Base-by-base conservation (phyloP, 768 basidiomycete species). In the Termitomyces sp. region DNA sequence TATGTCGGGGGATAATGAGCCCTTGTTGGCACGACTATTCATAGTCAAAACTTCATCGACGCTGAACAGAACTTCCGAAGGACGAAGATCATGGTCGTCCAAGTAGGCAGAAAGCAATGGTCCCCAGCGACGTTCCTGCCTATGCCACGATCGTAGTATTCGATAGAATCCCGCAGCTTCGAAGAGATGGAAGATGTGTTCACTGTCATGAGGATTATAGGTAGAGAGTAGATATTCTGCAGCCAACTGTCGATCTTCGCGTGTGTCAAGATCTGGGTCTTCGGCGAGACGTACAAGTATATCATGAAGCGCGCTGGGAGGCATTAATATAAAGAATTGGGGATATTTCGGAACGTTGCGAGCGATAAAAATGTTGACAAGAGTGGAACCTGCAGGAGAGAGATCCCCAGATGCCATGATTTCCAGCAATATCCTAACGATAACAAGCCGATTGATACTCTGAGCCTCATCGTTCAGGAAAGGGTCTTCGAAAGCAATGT, bases 281-380 rank as follows among this genome's bases (percentile, higher is more conserved):
- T 82, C 76, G 0, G 91, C 84, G 12, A 99, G 84, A 6, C 82
- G 82, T 56, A 89, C 76, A 49, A 99, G 81, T 63, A 98, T 84
- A 41, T 73, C 77, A 63, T 94, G 87, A 17, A 94, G 76, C 3
- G 81, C 75, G 58, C 80, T 85, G 1, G 87, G 82, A 0, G 86
- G 71, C 42, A 94, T 75, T 59, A 80, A 70, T 48, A 35, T 44
- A 14, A 94, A 78, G 69, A 86, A 92, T 70, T 97, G 94, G 1
- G 89, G 85, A 71, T 98, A 99, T 72, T 98, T 98, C 0, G 97
- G 93, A 11, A 97, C 84, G 69, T 98, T 99, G 57, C 95, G 87
- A 3, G 97, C 92, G 55, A 98, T 81, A 71, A 99, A 99, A 59
- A 99, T 98, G 66, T 95, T 85, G 50, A 96, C 79, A 69, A 99